Percentiles rank a stretch among this genome's conserved stretches.
Conservation (phyloP, 805 yeast species). For the Myxozyma mucilagina region DNA sequence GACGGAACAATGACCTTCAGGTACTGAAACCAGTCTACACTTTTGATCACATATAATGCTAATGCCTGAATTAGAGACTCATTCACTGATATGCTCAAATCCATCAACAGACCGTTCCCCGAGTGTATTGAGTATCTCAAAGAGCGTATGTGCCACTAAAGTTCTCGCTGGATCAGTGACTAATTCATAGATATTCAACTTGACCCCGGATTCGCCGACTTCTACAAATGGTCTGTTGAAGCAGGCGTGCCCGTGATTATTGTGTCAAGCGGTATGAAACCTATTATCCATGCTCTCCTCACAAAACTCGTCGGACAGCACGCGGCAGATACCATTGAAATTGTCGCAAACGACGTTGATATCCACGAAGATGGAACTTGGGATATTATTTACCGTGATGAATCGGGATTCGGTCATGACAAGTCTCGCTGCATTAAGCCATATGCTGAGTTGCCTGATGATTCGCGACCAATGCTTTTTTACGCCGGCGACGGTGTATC, state of each 20-base stretch:
- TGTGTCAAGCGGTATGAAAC: conserved; percentile 91
- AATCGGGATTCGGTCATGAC: conserved; percentile 90
- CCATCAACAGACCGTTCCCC: conserved; percentile 71
- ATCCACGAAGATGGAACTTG: conserved; percentile 60
- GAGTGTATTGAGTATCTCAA: conserved; percentile 73
- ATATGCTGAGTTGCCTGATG: conserved; percentile 41
- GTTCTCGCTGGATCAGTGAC: background rate
- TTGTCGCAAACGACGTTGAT: conserved; percentile 76
- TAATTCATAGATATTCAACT: conserved; percentile 53
- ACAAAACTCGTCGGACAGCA: conserved; percentile 73
- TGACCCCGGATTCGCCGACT: conserved; percentile 87
- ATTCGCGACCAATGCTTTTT: conserved; percentile 64
- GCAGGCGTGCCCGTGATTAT: conserved; percentile 80
- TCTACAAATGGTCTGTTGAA: conserved; percentile 74
- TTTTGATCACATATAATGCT: no score
- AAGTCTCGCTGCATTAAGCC: conserved; percentile 76
- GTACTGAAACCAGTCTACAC: conserved; percentile 22
- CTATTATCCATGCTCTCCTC: conserved; percentile 79
- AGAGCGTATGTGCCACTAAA: conserved; percentile 38
- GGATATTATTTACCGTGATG: conserved; percentile 85
- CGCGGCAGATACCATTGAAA: conserved; percentile 68
- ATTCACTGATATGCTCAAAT: conserved; percentile 79
- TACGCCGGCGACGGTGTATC: conserved; percentile 98
- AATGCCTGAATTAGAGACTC: conserved; percentile 58
- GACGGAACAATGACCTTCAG: conserved; percentile 62